Conservation (phyloP, 441 rosid species). For the Breynia disticha region DNA sequence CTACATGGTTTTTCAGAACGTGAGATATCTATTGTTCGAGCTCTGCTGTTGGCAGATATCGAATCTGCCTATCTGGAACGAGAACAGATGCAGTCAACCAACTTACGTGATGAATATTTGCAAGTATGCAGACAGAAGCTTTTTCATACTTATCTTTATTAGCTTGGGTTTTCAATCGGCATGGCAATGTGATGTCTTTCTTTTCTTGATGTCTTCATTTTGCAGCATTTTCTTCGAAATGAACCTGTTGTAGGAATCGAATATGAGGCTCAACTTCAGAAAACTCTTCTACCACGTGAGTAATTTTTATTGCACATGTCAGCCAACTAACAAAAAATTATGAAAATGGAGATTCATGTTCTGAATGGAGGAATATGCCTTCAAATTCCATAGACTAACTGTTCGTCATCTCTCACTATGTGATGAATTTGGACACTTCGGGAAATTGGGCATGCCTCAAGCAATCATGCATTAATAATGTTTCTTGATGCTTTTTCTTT, state of each 20-base stretch:
- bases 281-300: constrained; percentile 85
- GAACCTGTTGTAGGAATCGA: constrained; percentile 95
- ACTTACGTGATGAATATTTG: constrained; percentile 77
- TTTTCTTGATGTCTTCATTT: constrained; percentile 5
- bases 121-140: constrained; percentile 41
- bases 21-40: constrained; percentile 74
- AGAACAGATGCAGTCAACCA: constrained; percentile 85
- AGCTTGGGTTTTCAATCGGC: background rate
- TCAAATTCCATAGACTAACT: too few relatives aligned
- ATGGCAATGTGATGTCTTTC: constrained; percentile 5
- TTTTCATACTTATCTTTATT: background rate
- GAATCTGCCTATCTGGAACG: constrained; percentile 97
- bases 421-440: too few relatives aligned
- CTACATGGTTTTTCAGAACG: constrained; percentile 91
- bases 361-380: too few relatives aligned
- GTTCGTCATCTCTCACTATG: too few relatives aligned
- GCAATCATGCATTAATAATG: constrained; percentile 1
- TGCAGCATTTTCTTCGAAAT: constrained; percentile 83
- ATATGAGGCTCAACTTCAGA: constrained; percentile 88
- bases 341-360: too few relatives aligned
- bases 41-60: constrained; percentile 80
- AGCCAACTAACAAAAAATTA: too few relatives aligned
- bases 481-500: constrained; percentile 13
- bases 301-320: constrained; percentile 16
- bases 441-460: constrained; percentile 9